phyloP scores from a whole-genome alignment of 352 stramenopile genomes.

The Globisporangium rhizosaccharum region DNA sequence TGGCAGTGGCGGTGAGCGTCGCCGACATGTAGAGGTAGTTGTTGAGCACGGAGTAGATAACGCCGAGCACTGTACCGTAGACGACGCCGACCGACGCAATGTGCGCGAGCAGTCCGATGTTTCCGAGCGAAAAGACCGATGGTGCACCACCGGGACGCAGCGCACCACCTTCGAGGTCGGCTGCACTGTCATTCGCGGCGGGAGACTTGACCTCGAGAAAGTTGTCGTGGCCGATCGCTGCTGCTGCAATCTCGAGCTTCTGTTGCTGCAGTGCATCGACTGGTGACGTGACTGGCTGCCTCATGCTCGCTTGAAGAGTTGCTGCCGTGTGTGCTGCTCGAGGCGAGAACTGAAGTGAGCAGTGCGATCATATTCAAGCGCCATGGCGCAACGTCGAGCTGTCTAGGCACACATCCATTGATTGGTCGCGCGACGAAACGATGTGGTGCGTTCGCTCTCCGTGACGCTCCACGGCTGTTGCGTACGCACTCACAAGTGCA shows the following conservation, averaged over 20 bases:
- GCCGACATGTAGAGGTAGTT: slow-evolving; percentile 61
- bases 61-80: slow-evolving; percentile 27
- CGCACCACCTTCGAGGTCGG: slow-evolving; percentile 25
- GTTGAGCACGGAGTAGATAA: slow-evolving; percentile 50
- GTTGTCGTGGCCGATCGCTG: background rate
- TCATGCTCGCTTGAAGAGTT: background rate
- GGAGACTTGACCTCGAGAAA: slow-evolving; percentile 8
- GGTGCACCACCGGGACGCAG: slow-evolving; percentile 29
- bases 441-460: no score
- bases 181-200: background rate
- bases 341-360: slow-evolving; percentile 6
- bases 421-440: no score
- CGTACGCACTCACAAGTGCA: no score
- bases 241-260: slow-evolving; percentile 2
- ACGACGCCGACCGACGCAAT: slow-evolving; percentile 40
- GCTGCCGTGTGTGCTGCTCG: background rate
- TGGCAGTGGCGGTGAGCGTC: slow-evolving; percentile 34
- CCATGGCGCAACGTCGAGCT: no score
- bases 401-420: no score
- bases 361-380: background rate
- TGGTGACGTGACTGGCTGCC: slow-evolving; percentile 3
- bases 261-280: slow-evolving; percentile 1
- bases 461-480: no score
- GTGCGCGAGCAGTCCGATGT: slow-evolving; percentile 44
- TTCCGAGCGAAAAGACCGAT: slow-evolving; percentile 28